Conservation (phyloP, 2,329 filamentous ascomycete genomes). For the Daldinia sp. region DNA sequence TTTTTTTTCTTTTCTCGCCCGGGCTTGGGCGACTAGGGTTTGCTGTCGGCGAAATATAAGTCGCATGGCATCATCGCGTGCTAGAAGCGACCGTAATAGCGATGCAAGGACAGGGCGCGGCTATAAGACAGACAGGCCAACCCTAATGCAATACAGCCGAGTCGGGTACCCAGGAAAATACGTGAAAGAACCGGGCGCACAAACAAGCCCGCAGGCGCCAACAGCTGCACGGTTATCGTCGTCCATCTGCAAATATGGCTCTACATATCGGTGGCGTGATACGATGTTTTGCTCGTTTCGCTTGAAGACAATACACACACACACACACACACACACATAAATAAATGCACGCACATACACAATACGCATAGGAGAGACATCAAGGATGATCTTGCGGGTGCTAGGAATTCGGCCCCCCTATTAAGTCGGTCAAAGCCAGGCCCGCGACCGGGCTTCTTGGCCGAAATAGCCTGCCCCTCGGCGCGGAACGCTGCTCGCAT, state of each 20-base stretch:
- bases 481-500: constrained; percentile 34
- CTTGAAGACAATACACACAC: neutral
- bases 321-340: neutral
- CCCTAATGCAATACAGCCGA: constrained; percentile 43
- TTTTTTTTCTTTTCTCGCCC: constrained; percentile 17
- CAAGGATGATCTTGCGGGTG: constrained; percentile 8
- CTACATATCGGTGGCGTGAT: constrained; percentile 32
- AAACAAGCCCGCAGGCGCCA: constrained; percentile 30
- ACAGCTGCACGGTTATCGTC: constrained; percentile 40
- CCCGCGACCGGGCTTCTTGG: constrained; percentile 34
- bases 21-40: constrained; percentile 26
- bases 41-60: constrained; percentile 41
- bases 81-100: constrained; percentile 22
- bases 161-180: constrained; percentile 37
- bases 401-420: constrained; percentile 16
- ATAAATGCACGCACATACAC: neutral
- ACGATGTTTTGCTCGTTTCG: constrained; percentile 7
- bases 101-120: constrained; percentile 34
- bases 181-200: constrained; percentile 34
- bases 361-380: constrained; percentile 5
- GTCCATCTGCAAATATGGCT: constrained; percentile 28
- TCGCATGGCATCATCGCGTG: constrained; percentile 40
- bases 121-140: constrained; percentile 34
- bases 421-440: constrained; percentile 20
- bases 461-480: constrained; percentile 34